phyloP scores from a whole-genome alignment of 768 basidiomycete species.

The Suillus occidentalis region DNA sequence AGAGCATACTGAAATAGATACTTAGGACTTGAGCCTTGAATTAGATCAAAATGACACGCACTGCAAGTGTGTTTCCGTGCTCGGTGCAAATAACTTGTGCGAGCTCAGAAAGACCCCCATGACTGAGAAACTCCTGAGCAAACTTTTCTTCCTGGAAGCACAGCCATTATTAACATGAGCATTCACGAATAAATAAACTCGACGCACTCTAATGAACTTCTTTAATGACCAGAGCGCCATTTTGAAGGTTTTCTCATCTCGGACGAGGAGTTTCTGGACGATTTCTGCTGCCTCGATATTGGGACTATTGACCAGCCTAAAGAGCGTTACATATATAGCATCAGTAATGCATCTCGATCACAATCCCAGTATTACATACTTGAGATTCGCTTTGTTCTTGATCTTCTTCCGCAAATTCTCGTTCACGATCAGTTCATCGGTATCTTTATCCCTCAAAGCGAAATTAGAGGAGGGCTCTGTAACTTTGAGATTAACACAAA shows the following conservation, averaged over 20 bases:
- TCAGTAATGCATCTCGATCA: conserved; percentile 2
- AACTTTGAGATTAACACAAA: conserved; percentile 79
- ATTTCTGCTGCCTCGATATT: conserved; percentile 77
- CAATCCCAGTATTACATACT: conserved; percentile 45
- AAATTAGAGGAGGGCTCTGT: conserved; percentile 70
- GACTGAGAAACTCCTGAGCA: conserved; percentile 70
- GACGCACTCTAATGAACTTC: conserved; percentile 70
- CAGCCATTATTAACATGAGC: conserved; percentile 7
- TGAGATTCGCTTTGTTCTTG: conserved; percentile 72
- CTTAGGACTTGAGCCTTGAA: not conserved
- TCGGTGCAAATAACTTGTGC: conserved; percentile 64
- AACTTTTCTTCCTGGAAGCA: conserved; percentile 76
- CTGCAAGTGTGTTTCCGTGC: conserved; percentile 85
- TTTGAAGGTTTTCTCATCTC: conserved; percentile 61
- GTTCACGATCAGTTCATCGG: conserved; percentile 81
- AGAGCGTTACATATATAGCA: conserved; percentile 9
- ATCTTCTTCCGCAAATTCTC: conserved; percentile 85
- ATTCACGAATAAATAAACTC: not conserved
- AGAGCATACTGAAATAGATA: conserved; percentile 66
- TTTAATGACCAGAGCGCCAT: conserved; percentile 77
- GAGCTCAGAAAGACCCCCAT: conserved; percentile 70
- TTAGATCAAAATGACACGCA: conserved; percentile 34
- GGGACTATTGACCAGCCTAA: conserved; percentile 73
- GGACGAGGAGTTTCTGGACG: conserved; percentile 61
- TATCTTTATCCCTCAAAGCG: conserved; percentile 75